Conservation (phyloP, 1,284 basidiomycete genomes). For the Testicularia cyperi region DNA sequence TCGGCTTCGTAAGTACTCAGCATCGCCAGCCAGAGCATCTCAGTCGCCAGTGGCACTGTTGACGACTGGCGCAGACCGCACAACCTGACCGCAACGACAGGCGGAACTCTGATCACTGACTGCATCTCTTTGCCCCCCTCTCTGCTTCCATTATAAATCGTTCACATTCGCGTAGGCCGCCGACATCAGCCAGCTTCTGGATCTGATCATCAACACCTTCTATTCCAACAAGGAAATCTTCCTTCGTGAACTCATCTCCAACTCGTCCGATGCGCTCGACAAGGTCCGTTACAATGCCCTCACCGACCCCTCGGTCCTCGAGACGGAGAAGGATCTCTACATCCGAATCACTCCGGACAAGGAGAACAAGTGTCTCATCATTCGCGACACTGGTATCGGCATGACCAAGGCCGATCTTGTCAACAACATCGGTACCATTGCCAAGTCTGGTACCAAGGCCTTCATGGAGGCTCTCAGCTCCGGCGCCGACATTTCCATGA, state of each 20-base stretch:
- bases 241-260: constrained; percentile 60
- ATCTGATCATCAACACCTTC: constrained; percentile 61
- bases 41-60: neutral
- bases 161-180: constrained; percentile 51
- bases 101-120: constrained; percentile 8
- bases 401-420: constrained; percentile 67
- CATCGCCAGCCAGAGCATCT: neutral
- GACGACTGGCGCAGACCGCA: no score
- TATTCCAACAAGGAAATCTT: constrained; percentile 60
- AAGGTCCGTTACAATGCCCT: constrained; percentile 59
- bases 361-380: constrained; percentile 86
- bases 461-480: constrained; percentile 90
- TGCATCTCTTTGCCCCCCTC: neutral
- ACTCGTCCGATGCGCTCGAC: constrained; percentile 60
- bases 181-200: constrained; percentile 58
- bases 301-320: constrained; percentile 57
- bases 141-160: neutral
- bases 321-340: constrained; percentile 58
- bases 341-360: constrained; percentile 69
- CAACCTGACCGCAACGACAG: no score
- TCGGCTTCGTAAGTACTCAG: constrained; percentile 51
- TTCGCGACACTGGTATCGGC: constrained; percentile 96
- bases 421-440: constrained; percentile 99
- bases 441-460: constrained; percentile 92
- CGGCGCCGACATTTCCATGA: constrained; percentile 68